These are phyloP conservation scores for Dioscorea zingiberensis DNA, from an alignment of 106 monocot genomes.

Conservation along the genomic window DNA sequence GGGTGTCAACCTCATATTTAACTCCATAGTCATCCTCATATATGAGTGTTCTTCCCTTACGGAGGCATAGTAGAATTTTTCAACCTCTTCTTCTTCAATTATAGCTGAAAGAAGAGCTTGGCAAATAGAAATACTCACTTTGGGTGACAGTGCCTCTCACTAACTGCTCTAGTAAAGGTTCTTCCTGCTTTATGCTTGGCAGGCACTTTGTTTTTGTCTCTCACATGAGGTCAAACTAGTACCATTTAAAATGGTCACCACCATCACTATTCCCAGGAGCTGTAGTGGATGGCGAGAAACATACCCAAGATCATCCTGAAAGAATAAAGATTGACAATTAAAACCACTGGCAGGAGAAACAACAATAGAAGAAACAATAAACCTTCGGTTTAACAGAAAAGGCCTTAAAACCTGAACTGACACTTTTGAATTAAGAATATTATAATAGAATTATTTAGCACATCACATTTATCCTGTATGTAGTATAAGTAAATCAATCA, in stretches of 20 bases:
- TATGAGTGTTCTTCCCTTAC: conserved; percentile 10
- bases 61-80: conserved; percentile 15
- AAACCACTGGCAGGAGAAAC: too few relatives aligned
- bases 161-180: conserved; percentile 38
- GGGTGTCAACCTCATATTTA: conserved; percentile 28
- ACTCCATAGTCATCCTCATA: conserved; percentile 17
- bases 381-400: too few relatives aligned
- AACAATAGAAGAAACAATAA: too few relatives aligned
- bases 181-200: conserved; percentile 15
- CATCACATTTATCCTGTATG: too few relatives aligned
- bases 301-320: conserved; percentile 31
- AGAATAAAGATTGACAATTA: not conserved
- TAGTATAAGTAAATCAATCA: too few relatives aligned
- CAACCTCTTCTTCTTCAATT: conserved; percentile 53
- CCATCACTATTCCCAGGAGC: conserved; percentile 3
- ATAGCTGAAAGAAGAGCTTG: conserved; percentile 71
- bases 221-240: conserved; percentile 9
- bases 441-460: too few relatives aligned
- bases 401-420: too few relatives aligned
- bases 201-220: conserved; percentile 6
- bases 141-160: conserved; percentile 21
- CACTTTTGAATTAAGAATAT: too few relatives aligned
- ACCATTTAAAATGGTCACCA: conserved; percentile 19
- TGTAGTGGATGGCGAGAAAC: conserved; percentile 25
- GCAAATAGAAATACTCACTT: conserved; percentile 48